Base-by-base conservation (phyloP, 345 rosid genomes). In the Salix koriyanagi region DNA sequence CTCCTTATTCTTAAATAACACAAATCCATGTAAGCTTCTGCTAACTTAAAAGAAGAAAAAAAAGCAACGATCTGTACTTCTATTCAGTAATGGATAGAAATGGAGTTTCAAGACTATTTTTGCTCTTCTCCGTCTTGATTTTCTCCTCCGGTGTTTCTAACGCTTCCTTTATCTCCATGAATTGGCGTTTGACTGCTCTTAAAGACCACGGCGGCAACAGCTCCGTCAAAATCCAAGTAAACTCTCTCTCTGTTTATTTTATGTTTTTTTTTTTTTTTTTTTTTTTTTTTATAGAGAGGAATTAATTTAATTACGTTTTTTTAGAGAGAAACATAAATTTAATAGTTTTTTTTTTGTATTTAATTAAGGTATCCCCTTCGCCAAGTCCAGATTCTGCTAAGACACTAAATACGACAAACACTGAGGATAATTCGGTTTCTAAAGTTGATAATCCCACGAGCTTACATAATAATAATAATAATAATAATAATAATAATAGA, bases 281-380 rank as follows among this genome's bases (percentile, higher is more conserved):
- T 30, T 65, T 28, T 25, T 13, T 54, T 36, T 30, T 65, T 28
- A 28, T 41, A 1, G 58, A 28, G 16, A 39, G 18, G 16, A 18
- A 15, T 12, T 50, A 28, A 71, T 48, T 48, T 30, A 34, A 21
- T 75, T 4, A 30, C 10, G 37, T 21, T 26, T 23, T 65, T 61
- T 1, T 9, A 62, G 44, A 15, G 6, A 19, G 6, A 11, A 32
- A 30, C 23, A 44, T 10, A 62, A 54, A 70, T 79, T 80, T 79
- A 39, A 65, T 70, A 58, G 66, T 61, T 21, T 58, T 42, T 52
- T 44, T 23, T 76, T 79, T 80, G 77, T 19, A 74, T 65, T 74
- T n/a, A 16, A 36, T 26, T 70, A 72, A 92, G 96, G 84, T 61
- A 70, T 64, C 92, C 75, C 86, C 84, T 4, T 72, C 71, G 74